Percentiles rank a stretch among this genome's conserved stretches.
These are phyloP conservation scores for Aurantiochytrium sp. DNA, from an alignment of 108 stramenopile genomes.

Conservation along the genomic window DNA sequence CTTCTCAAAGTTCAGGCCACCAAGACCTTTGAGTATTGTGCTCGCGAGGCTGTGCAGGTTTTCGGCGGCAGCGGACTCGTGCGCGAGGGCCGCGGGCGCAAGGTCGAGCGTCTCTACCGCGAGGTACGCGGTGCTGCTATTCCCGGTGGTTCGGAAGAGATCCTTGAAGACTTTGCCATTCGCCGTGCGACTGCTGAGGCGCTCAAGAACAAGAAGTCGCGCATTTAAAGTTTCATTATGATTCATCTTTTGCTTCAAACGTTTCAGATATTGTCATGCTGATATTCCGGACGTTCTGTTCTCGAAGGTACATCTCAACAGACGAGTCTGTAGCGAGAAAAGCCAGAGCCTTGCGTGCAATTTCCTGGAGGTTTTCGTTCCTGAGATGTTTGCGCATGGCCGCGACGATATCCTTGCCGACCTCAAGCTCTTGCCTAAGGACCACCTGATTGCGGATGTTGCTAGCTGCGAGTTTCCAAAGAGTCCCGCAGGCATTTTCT, in stretches of 20 bases:
- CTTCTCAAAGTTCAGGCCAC: background rate
- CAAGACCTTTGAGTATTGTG: slow-evolving; percentile 15
- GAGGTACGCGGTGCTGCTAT: background rate
- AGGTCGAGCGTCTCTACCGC: background rate
- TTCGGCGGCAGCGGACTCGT: background rate
- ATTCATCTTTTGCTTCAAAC: background rate
- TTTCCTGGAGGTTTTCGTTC: too few relatives aligned
- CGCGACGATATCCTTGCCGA: too few relatives aligned
- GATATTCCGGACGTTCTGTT: background rate
- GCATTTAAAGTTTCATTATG: background rate
- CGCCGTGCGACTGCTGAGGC: background rate
- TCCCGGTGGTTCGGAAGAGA: background rate
- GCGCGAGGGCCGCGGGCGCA: background rate
- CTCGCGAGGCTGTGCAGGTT: slow-evolving; percentile 4
- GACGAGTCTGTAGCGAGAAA: too few relatives aligned
- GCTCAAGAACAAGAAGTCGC: background rate
- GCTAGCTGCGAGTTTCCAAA: too few relatives aligned
- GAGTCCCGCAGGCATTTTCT: too few relatives aligned
- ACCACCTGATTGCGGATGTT: too few relatives aligned
- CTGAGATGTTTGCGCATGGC: too few relatives aligned
- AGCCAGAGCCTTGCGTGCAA: too few relatives aligned
- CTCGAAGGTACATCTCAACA: too few relatives aligned
- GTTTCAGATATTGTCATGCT: background rate
- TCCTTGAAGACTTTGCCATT: slow-evolving; percentile 4
- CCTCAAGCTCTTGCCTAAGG: too few relatives aligned